Evolutionary conservation across 108 stramenopile genomes (phyloP), one percentile per base, ranked within the genome.

Genomic region (Nitzschia sp.): DNA sequence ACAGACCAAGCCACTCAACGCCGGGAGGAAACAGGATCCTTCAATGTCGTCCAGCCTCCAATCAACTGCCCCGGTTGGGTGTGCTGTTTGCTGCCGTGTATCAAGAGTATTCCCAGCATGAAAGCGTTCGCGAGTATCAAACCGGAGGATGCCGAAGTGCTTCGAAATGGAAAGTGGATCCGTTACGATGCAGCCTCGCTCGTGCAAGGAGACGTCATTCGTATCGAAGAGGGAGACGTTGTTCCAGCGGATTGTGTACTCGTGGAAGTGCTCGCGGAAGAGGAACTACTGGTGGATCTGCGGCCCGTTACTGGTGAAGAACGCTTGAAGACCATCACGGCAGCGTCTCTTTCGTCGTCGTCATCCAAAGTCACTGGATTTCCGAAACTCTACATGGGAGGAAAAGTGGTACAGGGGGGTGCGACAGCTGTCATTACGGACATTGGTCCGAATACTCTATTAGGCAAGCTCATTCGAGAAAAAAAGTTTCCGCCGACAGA

Each of bases 91-190:
- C 50, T 95, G 19, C 93, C 93, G 3, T 95, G 93, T 71, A 92
- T 95, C 53, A 88, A 88, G 31, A 76, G 81, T 57, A 66, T 90
- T 44, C 86, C 85, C 3, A 84, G 84, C 29, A 92, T 92, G 86
- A 90, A 90, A 71, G 72, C 80, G 55, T 91, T 89, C 63, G 73
- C 76, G 21, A 35, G 65, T 21, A 75, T 92, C 17, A 72, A 85
- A 60, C 90, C 93, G 11, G 91, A 91, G 27, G 93, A 95, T 69
- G 93, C 93, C 22, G 91, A 95, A 52, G 84, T 95, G 0, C 28
- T 86, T 48, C 69, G 90, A 52, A 86, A 90, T 67, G 75, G 77
- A 0, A 69, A 68, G 66, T 95, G 90, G 89, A 78, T 91, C 9
- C 85, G 93, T 34, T 95, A 95, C 65, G 93, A 95, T 74, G 80